Conservation (phyloP, 1,284 basidiomycete genomes). For the Leccinum subrobustum region DNA sequence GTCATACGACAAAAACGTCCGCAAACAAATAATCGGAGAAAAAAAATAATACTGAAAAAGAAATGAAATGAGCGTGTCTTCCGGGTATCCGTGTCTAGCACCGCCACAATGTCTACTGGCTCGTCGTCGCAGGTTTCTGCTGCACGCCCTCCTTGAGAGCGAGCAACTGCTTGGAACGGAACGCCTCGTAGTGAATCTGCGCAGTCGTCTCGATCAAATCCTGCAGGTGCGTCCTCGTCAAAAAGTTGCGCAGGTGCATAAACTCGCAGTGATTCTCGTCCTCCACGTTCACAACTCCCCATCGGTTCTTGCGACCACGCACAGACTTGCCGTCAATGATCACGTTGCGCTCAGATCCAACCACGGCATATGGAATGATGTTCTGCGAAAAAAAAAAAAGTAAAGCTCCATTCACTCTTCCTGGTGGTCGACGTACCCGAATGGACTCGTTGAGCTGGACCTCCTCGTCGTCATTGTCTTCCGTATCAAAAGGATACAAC, state of each 20-base stretch:
- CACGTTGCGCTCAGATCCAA: conserved; percentile 93
- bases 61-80: conserved; percentile 3
- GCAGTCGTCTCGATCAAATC: conserved; percentile 99
- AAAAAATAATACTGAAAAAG: not conserved
- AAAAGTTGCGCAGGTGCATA: conserved; percentile 94
- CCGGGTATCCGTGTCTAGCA: conserved; percentile 16
- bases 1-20: not conserved
- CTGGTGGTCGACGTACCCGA: conserved; percentile 54
- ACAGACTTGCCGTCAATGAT: conserved; percentile 96
- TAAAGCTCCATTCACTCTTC: conserved; percentile 1
- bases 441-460: conserved; percentile 89
- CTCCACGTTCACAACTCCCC: conserved; percentile 98
- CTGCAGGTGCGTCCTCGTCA: conserved; percentile 95
- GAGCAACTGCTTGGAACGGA: conserved; percentile 95
- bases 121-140: conserved; percentile 45
- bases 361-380: conserved; percentile 95
- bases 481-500: conserved; percentile 95
- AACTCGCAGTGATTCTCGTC: conserved; percentile 98
- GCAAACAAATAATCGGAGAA: not conserved
- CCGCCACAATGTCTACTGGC: conserved; percentile 20
- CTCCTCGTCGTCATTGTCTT: conserved; percentile 94
- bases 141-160: conserved; percentile 86
- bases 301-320: conserved; percentile 94
- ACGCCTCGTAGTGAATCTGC: conserved; percentile 99
- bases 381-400: conserved; percentile 44